phyloP scores from a whole-genome alignment of 192 early-diverging fungal species.

The Phlyctochytrium arcticum region DNA sequence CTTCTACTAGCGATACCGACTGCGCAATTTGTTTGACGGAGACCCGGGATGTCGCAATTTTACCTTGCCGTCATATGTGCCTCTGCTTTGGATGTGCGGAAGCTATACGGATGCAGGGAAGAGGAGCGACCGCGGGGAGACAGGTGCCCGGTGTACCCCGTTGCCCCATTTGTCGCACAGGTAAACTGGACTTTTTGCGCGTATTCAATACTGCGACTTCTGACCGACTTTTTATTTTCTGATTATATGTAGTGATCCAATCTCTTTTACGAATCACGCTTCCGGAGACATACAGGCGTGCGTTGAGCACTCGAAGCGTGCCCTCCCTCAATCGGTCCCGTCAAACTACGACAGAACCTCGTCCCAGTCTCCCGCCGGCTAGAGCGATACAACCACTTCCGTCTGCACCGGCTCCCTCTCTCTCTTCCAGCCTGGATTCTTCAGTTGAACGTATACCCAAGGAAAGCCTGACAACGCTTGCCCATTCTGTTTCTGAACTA shows the following conservation, averaged over 20 bases:
- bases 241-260: background rate
- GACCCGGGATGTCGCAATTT: constrained; percentile 64
- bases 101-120: constrained; percentile 43
- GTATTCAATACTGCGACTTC: background rate
- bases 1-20: constrained; percentile 33
- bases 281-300: background rate
- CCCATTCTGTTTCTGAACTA: too few relatives aligned
- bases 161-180: constrained; percentile 42
- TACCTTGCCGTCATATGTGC: constrained; percentile 82
- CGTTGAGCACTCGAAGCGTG: too few relatives aligned
- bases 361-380: too few relatives aligned
- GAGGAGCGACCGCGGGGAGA: background rate
- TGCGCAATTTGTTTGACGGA: constrained; percentile 78
- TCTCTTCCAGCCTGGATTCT: too few relatives aligned
- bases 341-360: too few relatives aligned
- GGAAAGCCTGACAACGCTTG: too few relatives aligned
- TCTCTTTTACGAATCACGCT: constrained; percentile 11
- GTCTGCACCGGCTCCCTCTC: too few relatives aligned
- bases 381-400: too few relatives aligned
- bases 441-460: too few relatives aligned
- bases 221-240: background rate
- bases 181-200: constrained; percentile 6
- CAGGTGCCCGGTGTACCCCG: constrained; percentile 21
- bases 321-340: too few relatives aligned
- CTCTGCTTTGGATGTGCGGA: constrained; percentile 73